Conservation (phyloP, 2,329 filamentous ascomycete genomes). For the Diaporthe australafricana region DNA sequence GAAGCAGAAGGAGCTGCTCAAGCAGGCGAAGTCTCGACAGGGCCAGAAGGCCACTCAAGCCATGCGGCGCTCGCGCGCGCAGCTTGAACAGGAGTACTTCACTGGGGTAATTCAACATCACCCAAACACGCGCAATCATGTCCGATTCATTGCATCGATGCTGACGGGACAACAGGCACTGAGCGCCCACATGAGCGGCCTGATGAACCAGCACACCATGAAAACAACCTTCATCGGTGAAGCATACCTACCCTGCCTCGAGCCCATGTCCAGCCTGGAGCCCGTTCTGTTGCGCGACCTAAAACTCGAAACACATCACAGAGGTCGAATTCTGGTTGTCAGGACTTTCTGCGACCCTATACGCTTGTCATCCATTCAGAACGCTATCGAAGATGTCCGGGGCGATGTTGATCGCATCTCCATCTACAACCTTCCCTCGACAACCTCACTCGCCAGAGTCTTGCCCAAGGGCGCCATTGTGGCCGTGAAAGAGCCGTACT, state of each 20-base stretch:
- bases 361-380: conserved; percentile 29
- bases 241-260: conserved; percentile 34
- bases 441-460: conserved; percentile 43
- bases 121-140: too few species aligned
- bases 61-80: conserved; percentile 69
- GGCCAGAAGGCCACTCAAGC: conserved; percentile 60
- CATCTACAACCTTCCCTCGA: conserved; percentile 57
- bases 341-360: conserved; percentile 29
- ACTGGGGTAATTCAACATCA: background rate
- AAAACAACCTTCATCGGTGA: conserved; percentile 29
- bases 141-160: background rate
- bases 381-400: conserved; percentile 79
- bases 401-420: conserved; percentile 81
- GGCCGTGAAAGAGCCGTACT: conserved; percentile 52
- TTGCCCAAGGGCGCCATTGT: conserved; percentile 48
- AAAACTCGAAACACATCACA: conserved; percentile 37
- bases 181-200: accelerated
- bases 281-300: conserved; percentile 34
- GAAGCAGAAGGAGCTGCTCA: conserved; percentile 77
- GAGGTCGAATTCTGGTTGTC: conserved; percentile 36
- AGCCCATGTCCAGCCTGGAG: conserved; percentile 16
- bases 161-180: background rate
- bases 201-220: background rate
- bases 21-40: conserved; percentile 46
- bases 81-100: conserved; percentile 19